Evolutionary conservation across 2,329 filamentous ascomycete species (phyloP), one percentile per base, ranked within the genome.

Genomic region (Drechslerella dactyloides): DNA sequence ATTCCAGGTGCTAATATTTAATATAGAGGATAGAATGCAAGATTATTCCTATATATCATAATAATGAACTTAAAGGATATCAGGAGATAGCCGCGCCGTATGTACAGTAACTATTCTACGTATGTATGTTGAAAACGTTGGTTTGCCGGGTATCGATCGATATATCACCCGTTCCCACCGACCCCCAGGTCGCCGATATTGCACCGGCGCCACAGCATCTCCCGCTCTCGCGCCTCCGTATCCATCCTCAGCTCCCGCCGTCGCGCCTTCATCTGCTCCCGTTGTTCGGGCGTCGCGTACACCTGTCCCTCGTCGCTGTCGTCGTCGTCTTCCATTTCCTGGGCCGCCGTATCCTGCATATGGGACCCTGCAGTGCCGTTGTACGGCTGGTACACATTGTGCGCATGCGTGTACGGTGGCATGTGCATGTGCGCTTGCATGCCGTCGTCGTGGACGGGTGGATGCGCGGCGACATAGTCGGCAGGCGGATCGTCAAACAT

Each of bases 281-380:
- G 51, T 30, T 65, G 68, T 27, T 72, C 60, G 0, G 68, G 60
- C 2, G 68, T 72, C 15, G 68, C 68, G 13, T 65, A 72, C 10
- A 72, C 51, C 27, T 72, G 60, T 7, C 60, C 68, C 60, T 69
- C 64, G 11, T 70, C 68, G 24, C 65, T 59, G 42, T 64, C 66
- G 5, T 64, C 59, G 2, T 70, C 66, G 2, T 64, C 68, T 3
- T 51, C 37, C 1, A 48, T 53, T 30, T 11, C 19, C 21, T 42
- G 10, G n/a, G n/a, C n/a, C n/a, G n/a, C n/a, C n/a, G n/a, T n/a
- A n/a, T n/a, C n/a, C n/a, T n/a, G n/a, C n/a, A n/a, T n/a, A n/a
- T n/a, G n/a, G n/a, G n/a, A n/a, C n/a, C n/a, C n/a, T n/a, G n/a
- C n/a, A n/a, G n/a, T n/a, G n/a, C n/a, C n/a, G n/a, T n/a, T n/a